Evolutionary conservation across 345 rosid genomes (phyloP), one percentile per base, ranked within the genome.

Genomic region (Eucalyptus curtisii): DNA sequence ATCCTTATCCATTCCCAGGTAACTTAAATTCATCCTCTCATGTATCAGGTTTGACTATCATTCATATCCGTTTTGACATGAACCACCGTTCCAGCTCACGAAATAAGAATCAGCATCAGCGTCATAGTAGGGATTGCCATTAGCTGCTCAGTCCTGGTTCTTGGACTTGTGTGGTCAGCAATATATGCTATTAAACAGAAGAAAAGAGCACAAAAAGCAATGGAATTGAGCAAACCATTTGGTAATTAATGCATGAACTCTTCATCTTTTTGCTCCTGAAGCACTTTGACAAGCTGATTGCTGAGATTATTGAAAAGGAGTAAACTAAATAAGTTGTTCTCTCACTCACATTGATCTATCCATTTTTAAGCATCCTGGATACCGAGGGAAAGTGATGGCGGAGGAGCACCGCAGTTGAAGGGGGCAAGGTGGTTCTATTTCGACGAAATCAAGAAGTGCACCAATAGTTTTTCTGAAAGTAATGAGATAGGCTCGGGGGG

Each of bases 341-440:
- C n/a, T 79, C 20, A 22, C 84, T 76, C 30, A 20, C 82, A 40
- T 40, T 7, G 61, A 76, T 40, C 85, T 89, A 52, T 85, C 27
- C 86, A 49, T 66, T 24, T 89, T 91, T 11, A 92, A 98, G 99
- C 95, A 91, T 98, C 99, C 48, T 98, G 99, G 99, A 94, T 93
- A 2, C 44, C n/a, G 15, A 95, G 98, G 87, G 97, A 98, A 49
- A 96, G 93, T 91, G 98, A 98, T 87, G 95, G 96, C 3, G 98
- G 99, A 10, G 95, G 96, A 4, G 98, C 98, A 24, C 99, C 99
- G 2, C 97, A 95, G 86, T 91, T 98, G 90, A 98, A 97, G 93
- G 99, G 99, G 45, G 99, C 99, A 80, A 91, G 98, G 89, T 97
- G 97, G 98, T 97, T 98, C 93, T 96, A 97, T 17, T 98, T 92